A percentile compares a stretch with the other conserved stretches of the same genome.
These are phyloP conservation scores for Jamesozyma piceae DNA, from an alignment of 805 yeast genomes.

Conservation along the genomic window DNA sequence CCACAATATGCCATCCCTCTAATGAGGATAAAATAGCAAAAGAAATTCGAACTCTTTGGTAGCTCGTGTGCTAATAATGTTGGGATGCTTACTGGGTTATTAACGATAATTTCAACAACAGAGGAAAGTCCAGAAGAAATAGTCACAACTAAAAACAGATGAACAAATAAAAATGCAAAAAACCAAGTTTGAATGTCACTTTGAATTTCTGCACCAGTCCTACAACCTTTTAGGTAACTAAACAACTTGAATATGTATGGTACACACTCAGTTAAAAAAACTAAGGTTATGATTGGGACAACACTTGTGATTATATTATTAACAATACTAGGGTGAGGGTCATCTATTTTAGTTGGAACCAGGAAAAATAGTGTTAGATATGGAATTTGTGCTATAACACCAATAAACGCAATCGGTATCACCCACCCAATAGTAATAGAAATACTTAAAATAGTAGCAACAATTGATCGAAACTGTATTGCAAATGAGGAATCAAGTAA, in stretches of 20 bases:
- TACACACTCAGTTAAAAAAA: constrained; percentile 54
- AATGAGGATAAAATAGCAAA: constrained; percentile 64
- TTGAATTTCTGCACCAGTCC: constrained; percentile 57
- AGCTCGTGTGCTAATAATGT: constrained; percentile 63
- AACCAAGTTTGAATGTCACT: constrained; percentile 69
- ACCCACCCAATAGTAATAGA: constrained; percentile 60
- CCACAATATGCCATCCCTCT: constrained; percentile 75
- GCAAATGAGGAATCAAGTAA: constrained; percentile 32
- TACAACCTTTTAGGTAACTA: constrained; percentile 45
- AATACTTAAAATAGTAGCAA: constrained; percentile 40
- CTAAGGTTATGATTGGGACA: constrained; percentile 57
- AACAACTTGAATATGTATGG: constrained; percentile 48
- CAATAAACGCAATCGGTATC: constrained; percentile 73
- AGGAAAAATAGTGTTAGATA: constrained; percentile 37
- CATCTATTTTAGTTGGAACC: constrained; percentile 40
- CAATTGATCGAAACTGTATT: constrained; percentile 32
- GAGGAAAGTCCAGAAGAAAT: constrained; percentile 70
- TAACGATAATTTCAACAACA: constrained; percentile 49
- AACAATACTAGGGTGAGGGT: constrained; percentile 43
- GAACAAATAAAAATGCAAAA: constrained; percentile 70
- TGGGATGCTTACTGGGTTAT: constrained; percentile 66
- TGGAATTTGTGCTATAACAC: constrained; percentile 66
- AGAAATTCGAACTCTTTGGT: constrained; percentile 81
- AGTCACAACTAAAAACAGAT: constrained; percentile 75
- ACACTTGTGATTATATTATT: constrained; percentile 50